Evolutionary conservation across 345 rosid genomes (phyloP).

Genomic region (Geranium rotundifolium): DNA sequence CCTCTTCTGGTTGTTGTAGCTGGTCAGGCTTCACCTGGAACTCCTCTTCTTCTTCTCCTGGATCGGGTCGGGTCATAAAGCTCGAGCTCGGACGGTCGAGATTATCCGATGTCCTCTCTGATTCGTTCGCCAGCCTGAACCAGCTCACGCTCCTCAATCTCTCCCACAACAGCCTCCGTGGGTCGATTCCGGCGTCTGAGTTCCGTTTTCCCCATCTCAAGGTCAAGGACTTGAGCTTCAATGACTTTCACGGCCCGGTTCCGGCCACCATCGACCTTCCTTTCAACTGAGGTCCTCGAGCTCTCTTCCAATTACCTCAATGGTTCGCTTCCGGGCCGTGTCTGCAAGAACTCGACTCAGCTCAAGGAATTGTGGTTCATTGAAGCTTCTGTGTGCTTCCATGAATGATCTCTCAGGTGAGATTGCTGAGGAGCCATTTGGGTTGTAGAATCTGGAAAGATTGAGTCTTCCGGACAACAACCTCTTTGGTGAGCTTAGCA

Average conservation of each 20-base stretch:
- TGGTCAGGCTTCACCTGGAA: slow-evolving; percentile 52
- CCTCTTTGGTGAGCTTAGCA: background rate
- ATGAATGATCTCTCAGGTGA: background rate
- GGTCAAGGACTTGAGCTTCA: slow-evolving; percentile 6
- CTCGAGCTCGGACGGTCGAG: background rate
- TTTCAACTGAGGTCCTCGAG: background rate
- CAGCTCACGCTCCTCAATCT: slow-evolving; percentile 8
- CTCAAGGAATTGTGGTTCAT: background rate
- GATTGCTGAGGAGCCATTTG: background rate
- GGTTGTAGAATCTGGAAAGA: background rate
- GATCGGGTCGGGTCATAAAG: background rate
- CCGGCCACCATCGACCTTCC: background rate
- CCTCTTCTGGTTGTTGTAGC: slow-evolving; percentile 37
- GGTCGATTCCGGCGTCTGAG: background rate
- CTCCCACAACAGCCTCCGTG: background rate
- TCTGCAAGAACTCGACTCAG: background rate
- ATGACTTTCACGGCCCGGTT: background rate
- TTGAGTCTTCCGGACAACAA: slow-evolving; percentile 6
- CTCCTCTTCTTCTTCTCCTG: too few species aligned
- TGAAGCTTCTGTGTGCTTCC: background rate
- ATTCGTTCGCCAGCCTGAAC: background rate
- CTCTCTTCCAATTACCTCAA: too few species aligned
- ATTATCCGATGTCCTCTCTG: background rate
- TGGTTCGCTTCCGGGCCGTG: slow-evolving; percentile 1
- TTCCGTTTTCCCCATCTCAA: slow-evolving; percentile 1